Base-by-base conservation (phyloP, 2,329 filamentous ascomycete genomes). In the Tolypocladium ophioglossoides region DNA sequence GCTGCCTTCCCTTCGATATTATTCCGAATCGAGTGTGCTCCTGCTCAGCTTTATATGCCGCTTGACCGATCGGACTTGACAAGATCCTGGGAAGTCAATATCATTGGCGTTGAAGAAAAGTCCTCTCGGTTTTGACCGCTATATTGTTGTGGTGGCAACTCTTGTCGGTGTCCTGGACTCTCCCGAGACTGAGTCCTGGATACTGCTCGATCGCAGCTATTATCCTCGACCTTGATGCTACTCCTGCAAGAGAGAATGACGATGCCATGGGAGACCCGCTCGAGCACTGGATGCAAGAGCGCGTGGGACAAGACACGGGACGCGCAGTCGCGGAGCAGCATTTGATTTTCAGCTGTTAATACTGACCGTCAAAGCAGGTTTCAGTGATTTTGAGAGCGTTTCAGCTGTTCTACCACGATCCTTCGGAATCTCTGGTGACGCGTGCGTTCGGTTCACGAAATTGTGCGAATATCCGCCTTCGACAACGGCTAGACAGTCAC, bases 331-430 rank as follows among this genome's bases (percentile, higher is more conserved):
- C 4, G 18, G 16, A 47, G 44, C 24, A 10, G 24, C 16, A 6
- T 11, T 32, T 32, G 44, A 12, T 20, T 12, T 2, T 32, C 27
- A 22, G 18, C 12, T 14, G 37, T 27, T 27, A 47, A 49, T 55
- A 54, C 65, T 70, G 59, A 70, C 57, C 30, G n/a, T 27, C 16
- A 39, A n/a, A 18, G 27, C 52, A 71, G 70, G 69, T 72, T 71
- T 65, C 68, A 63, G 68, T 72, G 63, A 67, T 71, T 71, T 71
- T 64, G 61, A 67, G 65, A 71, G 69, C 66, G 66, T 67, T 68
- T 66, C 61, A 66, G 64, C 64, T 65, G 66, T 65, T 65, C 65
- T 65, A 67, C 65, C 66, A 70, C 67, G 64, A 68, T 70, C 68
- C 68, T 69, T 71, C 59, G 66, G 66, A 69, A 71, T 71, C 62